Conservation (phyloP, 495 filamentous ascomycete species). For the Podospora appendiculata region DNA sequence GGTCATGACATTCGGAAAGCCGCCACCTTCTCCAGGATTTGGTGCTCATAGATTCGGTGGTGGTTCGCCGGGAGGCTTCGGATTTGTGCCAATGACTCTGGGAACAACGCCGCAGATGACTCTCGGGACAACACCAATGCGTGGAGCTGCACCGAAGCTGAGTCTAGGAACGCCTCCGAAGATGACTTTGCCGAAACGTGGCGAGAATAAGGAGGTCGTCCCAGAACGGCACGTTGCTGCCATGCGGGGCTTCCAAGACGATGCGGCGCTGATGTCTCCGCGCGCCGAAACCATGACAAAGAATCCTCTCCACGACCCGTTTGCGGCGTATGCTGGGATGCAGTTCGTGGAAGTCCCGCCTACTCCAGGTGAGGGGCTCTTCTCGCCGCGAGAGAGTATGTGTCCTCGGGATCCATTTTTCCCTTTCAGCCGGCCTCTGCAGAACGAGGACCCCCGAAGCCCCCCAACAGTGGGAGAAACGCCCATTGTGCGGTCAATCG, state of each 20-base stretch:
- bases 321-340: slow-evolving; percentile 30
- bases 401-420: slow-evolving; percentile 43
- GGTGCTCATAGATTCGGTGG: slow-evolving; percentile 25
- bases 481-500: slow-evolving; percentile 60
- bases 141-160: slow-evolving; percentile 9
- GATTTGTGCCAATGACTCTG: slow-evolving; percentile 16
- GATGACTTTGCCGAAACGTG: neutral
- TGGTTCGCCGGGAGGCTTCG: slow-evolving; percentile 18
- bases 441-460: slow-evolving; percentile 52
- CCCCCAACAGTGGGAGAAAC: slow-evolving; percentile 56
- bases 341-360: slow-evolving; percentile 40
- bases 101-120: slow-evolving; percentile 3
- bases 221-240: slow-evolving; percentile 22
- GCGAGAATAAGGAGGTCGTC: slow-evolving; percentile 8
- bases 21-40: slow-evolving; percentile 24
- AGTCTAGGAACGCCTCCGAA: slow-evolving; percentile 9
- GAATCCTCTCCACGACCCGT: slow-evolving; percentile 40
- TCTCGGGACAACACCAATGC: neutral
- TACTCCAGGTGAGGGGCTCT: slow-evolving; percentile 35
- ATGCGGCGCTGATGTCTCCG: slow-evolving; percentile 42
- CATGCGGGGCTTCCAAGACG: slow-evolving; percentile 24
- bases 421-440: slow-evolving; percentile 34
- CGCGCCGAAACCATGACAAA: slow-evolving; percentile 44
- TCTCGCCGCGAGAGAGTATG: slow-evolving; percentile 42
- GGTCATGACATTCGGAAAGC: slow-evolving; percentile 2